Evolutionary conservation across 495 filamentous ascomycete genomes (phyloP), one percentile per base, ranked within the genome.

Genomic region (Cenococcum geophilum): DNA sequence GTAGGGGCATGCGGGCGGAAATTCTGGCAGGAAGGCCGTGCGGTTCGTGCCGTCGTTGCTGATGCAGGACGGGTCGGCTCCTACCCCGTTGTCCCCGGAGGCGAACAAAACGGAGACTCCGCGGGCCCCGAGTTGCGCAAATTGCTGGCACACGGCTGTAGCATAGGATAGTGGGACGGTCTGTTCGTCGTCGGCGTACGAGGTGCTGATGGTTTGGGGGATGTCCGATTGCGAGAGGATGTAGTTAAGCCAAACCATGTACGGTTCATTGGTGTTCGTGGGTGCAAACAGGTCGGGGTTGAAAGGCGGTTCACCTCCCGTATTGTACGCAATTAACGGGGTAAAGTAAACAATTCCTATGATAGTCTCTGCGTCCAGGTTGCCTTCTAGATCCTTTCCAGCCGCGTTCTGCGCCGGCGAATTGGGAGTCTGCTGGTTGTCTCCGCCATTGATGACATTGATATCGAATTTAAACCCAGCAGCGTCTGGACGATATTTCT

Each of bases 401-500:
- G 63, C 4, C 40, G 59, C 0, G 55, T 68, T 22, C 67, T 37
- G 35, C 47, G 21, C 18, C 5, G 52, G 20, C 40, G 60, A 0
- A 20, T 49, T 21, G 1, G 21, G 48, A 51, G 18, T 27, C 11
- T 21, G 18, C 22, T 21, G 20, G 22, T 21, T 9, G 20, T 47
- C 42, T 12, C 20, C 42, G 20, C 16, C 16, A 21, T 47, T 47
- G 42, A 47, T 21, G 20, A 47, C 16, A 12, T n/a, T 45, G 66
- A 58, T 3, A 70, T 72, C 4, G 66, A 67, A 58, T 76, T 73
- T 45, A 6, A 32, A 32, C 27, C 73, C 62, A 35, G 70, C 72
- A 5, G 73, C 76, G 10, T 77, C 78, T 1, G 79, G 79, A 1
- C 79, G 73, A 66, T 71, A 80, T 53, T 73, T 71, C 35, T 74